A percentile compares a stretch with the other conserved stretches of the same genome.
Conservation (phyloP, 1,139 yeast species). For the Geotrichum reessii region DNA sequence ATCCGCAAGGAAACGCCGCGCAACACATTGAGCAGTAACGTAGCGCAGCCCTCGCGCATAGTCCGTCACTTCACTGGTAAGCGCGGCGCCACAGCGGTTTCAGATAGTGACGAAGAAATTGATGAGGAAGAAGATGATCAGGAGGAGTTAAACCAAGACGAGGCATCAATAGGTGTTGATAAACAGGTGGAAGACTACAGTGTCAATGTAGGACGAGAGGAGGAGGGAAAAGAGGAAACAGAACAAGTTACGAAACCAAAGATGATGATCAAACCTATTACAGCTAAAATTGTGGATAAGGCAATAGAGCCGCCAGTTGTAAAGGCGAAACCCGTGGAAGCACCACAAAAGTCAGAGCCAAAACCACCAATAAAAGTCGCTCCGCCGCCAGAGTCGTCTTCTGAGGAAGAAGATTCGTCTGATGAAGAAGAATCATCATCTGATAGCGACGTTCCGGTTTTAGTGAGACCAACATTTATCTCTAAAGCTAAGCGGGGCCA, state of each 20-base stretch:
- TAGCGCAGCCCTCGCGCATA: not conserved
- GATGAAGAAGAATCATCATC: constrained; percentile 9
- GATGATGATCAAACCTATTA: constrained; percentile 9
- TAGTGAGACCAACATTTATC: constrained; percentile 16
- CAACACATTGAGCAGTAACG: not conserved
- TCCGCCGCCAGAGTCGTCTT: constrained; percentile 12
- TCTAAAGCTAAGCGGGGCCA: constrained; percentile 10
- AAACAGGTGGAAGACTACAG: not conserved
- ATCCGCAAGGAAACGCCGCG: not conserved
- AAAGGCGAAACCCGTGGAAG: constrained; percentile 13
- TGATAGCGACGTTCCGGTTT: constrained; percentile 14
- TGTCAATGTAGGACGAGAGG: constrained; percentile 19
- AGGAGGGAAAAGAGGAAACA: constrained; percentile 20
- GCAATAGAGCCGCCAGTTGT: constrained; percentile 15
- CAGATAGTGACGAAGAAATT: constrained; percentile 16
- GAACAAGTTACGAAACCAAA: not conserved
- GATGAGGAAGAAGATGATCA: constrained; percentile 22
- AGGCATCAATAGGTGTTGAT: not conserved
- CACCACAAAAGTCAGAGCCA: not conserved
- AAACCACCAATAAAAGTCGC: not conserved
- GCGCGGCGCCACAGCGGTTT: constrained; percentile 18
- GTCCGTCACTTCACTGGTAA: constrained; percentile 28
- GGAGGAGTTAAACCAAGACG: constrained; percentile 23
- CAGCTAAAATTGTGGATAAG: constrained; percentile 8
- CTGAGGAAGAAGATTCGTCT: constrained; percentile 2